phyloP scores from a whole-genome alignment of 306 rosid genomes.

The Trichosanthes cucumerina region DNA sequence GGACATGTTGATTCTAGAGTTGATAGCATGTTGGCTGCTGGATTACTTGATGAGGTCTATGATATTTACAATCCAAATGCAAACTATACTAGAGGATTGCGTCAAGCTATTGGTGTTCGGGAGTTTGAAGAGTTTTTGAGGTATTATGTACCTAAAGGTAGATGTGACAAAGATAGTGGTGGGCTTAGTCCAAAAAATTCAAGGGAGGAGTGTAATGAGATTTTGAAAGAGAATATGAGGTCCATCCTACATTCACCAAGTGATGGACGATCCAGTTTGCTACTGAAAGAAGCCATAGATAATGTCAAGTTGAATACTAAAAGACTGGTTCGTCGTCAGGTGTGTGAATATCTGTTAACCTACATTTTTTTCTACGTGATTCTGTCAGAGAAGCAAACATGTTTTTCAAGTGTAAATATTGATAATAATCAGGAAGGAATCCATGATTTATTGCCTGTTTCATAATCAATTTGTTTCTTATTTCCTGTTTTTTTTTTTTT shows the following conservation, averaged over 20 bases:
- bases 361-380: not conserved
- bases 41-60: constrained; percentile 71
- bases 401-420: not conserved
- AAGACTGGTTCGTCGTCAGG: constrained; percentile 88
- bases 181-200: constrained; percentile 11
- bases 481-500: not conserved
- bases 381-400: not conserved
- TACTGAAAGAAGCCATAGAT: constrained; percentile 60
- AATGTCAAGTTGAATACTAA: constrained; percentile 70
- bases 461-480: not conserved
- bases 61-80: constrained; percentile 51
- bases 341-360: constrained; percentile 15
- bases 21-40: constrained; percentile 69
- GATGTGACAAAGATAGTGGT: constrained; percentile 15
- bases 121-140: constrained; percentile 60
- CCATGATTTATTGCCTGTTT: not conserved
- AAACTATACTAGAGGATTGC: constrained; percentile 70
- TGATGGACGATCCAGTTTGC: constrained; percentile 25
- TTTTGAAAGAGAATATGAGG: constrained; percentile 32
- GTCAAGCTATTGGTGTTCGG: constrained; percentile 82
- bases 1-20: constrained; percentile 75
- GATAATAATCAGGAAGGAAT: not conserved
- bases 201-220: constrained; percentile 24
- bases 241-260: constrained; percentile 27
- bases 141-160: constrained; percentile 16